phyloP scores from a whole-genome alignment of 2,329 filamentous ascomycete species.

The Podosphaera fusca region DNA sequence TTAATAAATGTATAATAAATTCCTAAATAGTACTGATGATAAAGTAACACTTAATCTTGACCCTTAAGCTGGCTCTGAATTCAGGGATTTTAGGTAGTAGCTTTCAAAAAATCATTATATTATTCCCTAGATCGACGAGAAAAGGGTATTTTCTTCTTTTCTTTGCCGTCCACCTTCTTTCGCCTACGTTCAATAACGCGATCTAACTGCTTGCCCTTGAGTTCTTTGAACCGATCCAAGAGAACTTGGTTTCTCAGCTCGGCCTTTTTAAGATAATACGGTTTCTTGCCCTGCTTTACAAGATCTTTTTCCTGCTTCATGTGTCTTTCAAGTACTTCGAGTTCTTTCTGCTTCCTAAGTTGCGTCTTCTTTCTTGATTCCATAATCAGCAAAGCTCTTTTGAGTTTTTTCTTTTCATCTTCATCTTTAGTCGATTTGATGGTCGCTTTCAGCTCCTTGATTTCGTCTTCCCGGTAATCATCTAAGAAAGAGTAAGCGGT shows the following conservation, averaged over 20 bases:
- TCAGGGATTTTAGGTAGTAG: not conserved
- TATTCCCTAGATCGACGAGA: conserved; percentile 22
- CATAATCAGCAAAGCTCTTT: conserved; percentile 53
- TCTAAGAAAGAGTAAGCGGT: conserved; percentile 74
- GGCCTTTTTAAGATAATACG: conserved; percentile 79
- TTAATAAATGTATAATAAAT: not conserved
- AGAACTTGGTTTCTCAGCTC: conserved; percentile 77
- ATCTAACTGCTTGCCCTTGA: conserved; percentile 71
- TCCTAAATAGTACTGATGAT: not conserved
- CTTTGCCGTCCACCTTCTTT: conserved; percentile 73
- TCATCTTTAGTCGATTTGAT: conserved; percentile 47
- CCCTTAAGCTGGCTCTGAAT: not conserved
- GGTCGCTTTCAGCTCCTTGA: conserved; percentile 45
- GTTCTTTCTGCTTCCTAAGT: conserved; percentile 43
- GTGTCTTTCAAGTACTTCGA: conserved; percentile 50
- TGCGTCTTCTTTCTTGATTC: conserved; percentile 53
- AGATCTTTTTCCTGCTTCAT: conserved; percentile 62
- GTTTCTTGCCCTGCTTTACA: conserved; percentile 70
- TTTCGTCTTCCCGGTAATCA: conserved; percentile 66
- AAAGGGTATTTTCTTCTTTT: conserved; percentile 53
- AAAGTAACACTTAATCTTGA: not conserved
- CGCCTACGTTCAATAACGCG: conserved; percentile 64
- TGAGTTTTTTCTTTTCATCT: conserved; percentile 42
- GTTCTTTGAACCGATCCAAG: conserved; percentile 52
- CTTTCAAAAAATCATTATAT: not conserved